phyloP scores from a whole-genome alignment of 768 basidiomycete genomes.

The Russula griseocarnosa region DNA sequence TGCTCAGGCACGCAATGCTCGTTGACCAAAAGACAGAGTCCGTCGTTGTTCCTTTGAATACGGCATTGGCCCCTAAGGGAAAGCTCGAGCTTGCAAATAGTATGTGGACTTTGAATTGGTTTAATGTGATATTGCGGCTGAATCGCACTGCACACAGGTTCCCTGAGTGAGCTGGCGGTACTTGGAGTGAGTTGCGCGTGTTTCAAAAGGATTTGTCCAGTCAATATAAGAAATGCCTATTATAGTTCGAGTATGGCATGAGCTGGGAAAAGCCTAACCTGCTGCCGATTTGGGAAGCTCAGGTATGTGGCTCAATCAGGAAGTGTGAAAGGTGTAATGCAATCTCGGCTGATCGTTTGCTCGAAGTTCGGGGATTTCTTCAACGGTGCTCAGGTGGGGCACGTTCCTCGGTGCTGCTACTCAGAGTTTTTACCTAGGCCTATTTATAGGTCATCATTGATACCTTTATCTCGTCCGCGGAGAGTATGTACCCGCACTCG shows the following conservation, averaged over 20 bases:
- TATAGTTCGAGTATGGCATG: slow-evolving; percentile 82
- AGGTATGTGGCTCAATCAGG: slow-evolving; percentile 43
- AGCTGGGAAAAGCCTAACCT: slow-evolving; percentile 84
- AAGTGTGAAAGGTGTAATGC: neutral
- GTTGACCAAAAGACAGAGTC: slow-evolving; percentile 83
- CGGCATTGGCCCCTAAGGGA: slow-evolving; percentile 50
- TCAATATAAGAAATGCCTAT: neutral
- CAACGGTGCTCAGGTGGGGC: slow-evolving; percentile 71
- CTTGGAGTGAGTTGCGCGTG: slow-evolving; percentile 60
- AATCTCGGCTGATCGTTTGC: slow-evolving; percentile 8
- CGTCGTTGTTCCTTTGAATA: slow-evolving; percentile 79
- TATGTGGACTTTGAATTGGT: slow-evolving; percentile 34
- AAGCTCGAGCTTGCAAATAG: slow-evolving; percentile 87
- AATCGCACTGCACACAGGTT: slow-evolving; percentile 46
- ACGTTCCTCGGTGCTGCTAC: neutral
- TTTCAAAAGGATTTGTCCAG: neutral
- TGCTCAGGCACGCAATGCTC: slow-evolving; percentile 75
- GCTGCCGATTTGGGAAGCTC: slow-evolving; percentile 89
- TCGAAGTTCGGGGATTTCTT: slow-evolving; percentile 85
- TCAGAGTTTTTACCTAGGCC: neutral
- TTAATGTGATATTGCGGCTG: neutral
- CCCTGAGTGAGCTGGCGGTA: slow-evolving; percentile 85
- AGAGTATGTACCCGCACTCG: slow-evolving; percentile 51
- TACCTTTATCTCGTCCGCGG: slow-evolving; percentile 78
- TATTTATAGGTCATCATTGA: slow-evolving; percentile 74